phyloP scores from a whole-genome alignment of 1,284 basidiomycete genomes.

The Fomitopsis palustris region DNA sequence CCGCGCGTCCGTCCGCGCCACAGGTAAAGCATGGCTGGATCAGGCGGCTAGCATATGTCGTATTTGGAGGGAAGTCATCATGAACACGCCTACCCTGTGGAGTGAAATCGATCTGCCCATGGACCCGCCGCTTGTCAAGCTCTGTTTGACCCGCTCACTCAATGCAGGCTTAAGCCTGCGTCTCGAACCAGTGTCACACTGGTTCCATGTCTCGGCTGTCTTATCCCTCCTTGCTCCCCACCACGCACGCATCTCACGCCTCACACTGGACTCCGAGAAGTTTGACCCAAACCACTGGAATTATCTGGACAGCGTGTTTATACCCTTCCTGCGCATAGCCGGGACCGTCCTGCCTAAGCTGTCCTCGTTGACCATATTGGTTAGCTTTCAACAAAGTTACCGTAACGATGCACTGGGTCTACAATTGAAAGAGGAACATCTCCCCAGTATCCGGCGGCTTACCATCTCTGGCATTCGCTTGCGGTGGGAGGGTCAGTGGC shows the following conservation, averaged over 20 bases:
- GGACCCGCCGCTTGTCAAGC: neutral
- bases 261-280: neutral
- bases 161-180: neutral
- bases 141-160: neutral
- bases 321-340: no score
- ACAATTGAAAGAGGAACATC: no score
- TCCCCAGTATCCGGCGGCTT: no score
- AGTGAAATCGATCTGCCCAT: neutral
- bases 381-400: no score
- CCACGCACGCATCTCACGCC: neutral
- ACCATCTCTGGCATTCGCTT: no score
- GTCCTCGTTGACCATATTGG: no score
- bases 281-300: no score
- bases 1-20: neutral
- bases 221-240: neutral
- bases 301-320: no score
- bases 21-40: neutral
- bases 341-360: no score
- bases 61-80: neutral
- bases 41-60: neutral
- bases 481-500: no score
- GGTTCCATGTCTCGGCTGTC: neutral
- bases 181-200: neutral
- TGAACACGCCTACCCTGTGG: neutral
- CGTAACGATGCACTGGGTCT: no score